Base-by-base conservation (phyloP, 179 eudicot genomes). In the Patellifolia procumbens region DNA sequence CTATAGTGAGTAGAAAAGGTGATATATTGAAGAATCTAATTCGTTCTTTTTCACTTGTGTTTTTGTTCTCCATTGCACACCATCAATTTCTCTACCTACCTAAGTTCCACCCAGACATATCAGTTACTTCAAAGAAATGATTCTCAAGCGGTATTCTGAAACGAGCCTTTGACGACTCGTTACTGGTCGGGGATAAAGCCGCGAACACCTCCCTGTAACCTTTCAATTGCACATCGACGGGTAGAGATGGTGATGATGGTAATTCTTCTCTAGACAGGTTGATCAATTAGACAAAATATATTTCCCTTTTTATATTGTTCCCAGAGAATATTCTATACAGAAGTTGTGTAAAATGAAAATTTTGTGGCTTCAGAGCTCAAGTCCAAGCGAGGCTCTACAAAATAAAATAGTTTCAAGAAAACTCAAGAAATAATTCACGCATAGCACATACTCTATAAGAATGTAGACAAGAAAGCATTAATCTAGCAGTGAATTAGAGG, bases 61-160 rank as follows among this genome's bases (percentile, higher is more conserved):
- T 77, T 76, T 42, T 82, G 66, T 77, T 77, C 81, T 71, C 81
- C 73, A 67, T 68, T 70, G 69, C 9, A 64, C 81, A 80, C 83
- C 86, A 80, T 80, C 81, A 74, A 22, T 69, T 77, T 73, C 42
- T 35, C 56, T 64, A 72, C 28, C 49, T 53, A 74, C 62, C 73
- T 56, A 45, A 74, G 51, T 76, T 35, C 52, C 76, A 74, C 55
- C 68, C 59, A 74, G 48, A 70, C 62, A 74, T 29, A 75, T 31
- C 65, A 68, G 39, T 46, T 77, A 56, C 73, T 32, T 29, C 19
- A n/a, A 35, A 35, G 9, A 49, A 52, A 32, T 48, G 58, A 46
- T 48, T 49, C 59, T 49, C 39, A 29, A 28, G 31, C 26, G 43
- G 61, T 59, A 7, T 43, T 29, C 64, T 70, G 49, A 70, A 48